Conservation (phyloP, 108 stramenopile species). For the Nannochloropsis salina region DNA sequence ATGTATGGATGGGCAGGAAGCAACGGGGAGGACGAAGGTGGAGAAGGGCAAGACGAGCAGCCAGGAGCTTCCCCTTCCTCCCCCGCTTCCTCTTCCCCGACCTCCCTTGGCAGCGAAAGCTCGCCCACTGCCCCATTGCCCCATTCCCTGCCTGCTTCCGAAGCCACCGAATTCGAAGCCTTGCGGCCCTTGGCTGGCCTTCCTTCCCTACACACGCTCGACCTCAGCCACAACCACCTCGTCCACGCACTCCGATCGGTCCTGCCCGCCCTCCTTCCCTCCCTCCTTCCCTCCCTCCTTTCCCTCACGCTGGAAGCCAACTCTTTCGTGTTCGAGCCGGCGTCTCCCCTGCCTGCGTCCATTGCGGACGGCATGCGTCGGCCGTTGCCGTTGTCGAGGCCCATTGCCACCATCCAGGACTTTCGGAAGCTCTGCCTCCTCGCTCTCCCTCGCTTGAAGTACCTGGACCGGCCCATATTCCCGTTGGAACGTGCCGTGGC, state of each 20-base stretch:
- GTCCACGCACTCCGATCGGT: neutral
- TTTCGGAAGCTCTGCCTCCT: conserved; percentile 67
- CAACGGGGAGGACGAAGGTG: neutral
- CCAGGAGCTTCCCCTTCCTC: neutral
- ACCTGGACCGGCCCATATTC: conserved; percentile 71
- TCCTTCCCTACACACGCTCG: conserved; percentile 32
- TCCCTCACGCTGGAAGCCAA: conserved; percentile 52
- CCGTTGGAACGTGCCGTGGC: conserved; percentile 60
- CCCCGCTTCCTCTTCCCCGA: neutral
- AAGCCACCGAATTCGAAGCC: neutral
- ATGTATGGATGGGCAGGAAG: neutral
- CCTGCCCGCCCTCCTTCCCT: neutral
- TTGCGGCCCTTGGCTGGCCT: conserved; percentile 8
- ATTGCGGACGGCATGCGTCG: too few relatives aligned
- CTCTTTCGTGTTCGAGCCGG: conserved; percentile 18
- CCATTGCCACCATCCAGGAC: conserved; percentile 37
- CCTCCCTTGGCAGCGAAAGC: neutral
- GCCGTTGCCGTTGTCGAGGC: too few relatives aligned
- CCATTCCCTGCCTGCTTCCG: neutral
- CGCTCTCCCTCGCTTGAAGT: conserved; percentile 55
- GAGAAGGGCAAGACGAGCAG: neutral
- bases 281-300: conserved; percentile 17
- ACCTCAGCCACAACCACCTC: conserved; percentile 45
- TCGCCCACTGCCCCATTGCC: neutral
- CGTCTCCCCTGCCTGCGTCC: too few relatives aligned